Base-by-base conservation (phyloP, 257 asterid genomes). In the Solanum pimpinellifolium region DNA sequence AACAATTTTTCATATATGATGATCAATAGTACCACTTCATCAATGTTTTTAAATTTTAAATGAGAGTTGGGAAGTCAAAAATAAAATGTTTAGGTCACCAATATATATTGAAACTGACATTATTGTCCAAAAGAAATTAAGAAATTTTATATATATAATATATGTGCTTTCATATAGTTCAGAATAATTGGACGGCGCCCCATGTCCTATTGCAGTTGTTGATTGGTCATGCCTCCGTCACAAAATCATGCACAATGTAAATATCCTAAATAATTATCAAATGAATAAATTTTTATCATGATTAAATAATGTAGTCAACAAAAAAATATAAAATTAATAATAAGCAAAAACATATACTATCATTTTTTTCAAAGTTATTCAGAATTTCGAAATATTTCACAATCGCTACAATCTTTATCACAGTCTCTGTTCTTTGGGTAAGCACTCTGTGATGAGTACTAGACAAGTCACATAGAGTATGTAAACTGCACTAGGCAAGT, bases 331-430 rank as follows among this genome's bases (percentile, higher is more conserved):
- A 52, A 59, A 0, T 23, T 10, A 62, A 62, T 10, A 60, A 60
- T 23, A 23, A 49, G 4, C 6, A 52, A 52, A 6, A 16, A 52
- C 23, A 52, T 9, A 15, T 15, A 15, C 60, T 49, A 6, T 9
- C 23, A 1, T 52, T 16, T 52, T 52, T 52, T 16, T 49, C 60
- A 49, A 49, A 49, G 9, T 16, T 16, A 52, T 52, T 52, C 2
- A 6, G 1, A 35, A 35, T 35, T 1, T 6, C 7, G 5, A 0
- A 0, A 35, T 35, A 35, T 5, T 6, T 1, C 7, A 7, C 5
- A 35, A 1, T 1, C 1, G 37, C 37, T 35, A 35, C 1, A 35
- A 35, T 35, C 37, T 4, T 6, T 35, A 6, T 0, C 6, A 35
- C 39, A 35, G 7, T 1, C 7, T 35, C 1, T 35, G 39, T 5